Base-by-base conservation (phyloP, 192 early-diverging fungal species). In the Coemansia sp. region DNA sequence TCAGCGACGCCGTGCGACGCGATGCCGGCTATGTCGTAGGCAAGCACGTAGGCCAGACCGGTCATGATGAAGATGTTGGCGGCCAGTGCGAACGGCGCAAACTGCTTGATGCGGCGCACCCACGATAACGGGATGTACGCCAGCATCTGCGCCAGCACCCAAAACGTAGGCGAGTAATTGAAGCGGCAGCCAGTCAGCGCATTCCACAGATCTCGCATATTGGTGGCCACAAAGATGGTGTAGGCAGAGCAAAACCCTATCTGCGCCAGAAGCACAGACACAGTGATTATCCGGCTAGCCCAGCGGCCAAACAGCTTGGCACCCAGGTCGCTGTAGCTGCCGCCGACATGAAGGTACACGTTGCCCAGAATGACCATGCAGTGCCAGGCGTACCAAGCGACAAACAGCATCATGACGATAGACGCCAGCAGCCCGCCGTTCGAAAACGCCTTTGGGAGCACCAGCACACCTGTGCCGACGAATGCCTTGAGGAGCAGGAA, bases 1-100 rank as follows among this genome's bases (percentile, higher is more conserved):
- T 81, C 60, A 19, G 85, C 69, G 10, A 93, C 53, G 0, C 82
- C 82, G 42, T 71, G 75, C 29, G 50, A 24, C 39, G 47, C 25
- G 3, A 79, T 62, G 19, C 20, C 24, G 10, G 55, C 60, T 30
- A 95, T 61, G 69, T 95, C 91, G 63, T 84, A 90, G 56, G 84
- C 84, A 67, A 95, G 88, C 55, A 98, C 80, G 68, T 94, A 96
- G 10, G 84, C 81, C 10, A 98, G 81, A 6, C 95, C 95, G 45
- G 89, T 39, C 65, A 95, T 83, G 56, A 98, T 96, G 66, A 96
- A 98, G 2, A 89, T 82, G 78, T 98, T 93, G 46, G 94, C 95
- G 23, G 94, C 84, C 48, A 98, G 75, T 3, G 93, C 92, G 29
- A 91, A 90, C 20, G 89, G 83, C 7, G 90, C 90, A 62, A 97